phyloP scores from a whole-genome alignment of 257 asterid species.

The Salvia hispanica region DNA sequence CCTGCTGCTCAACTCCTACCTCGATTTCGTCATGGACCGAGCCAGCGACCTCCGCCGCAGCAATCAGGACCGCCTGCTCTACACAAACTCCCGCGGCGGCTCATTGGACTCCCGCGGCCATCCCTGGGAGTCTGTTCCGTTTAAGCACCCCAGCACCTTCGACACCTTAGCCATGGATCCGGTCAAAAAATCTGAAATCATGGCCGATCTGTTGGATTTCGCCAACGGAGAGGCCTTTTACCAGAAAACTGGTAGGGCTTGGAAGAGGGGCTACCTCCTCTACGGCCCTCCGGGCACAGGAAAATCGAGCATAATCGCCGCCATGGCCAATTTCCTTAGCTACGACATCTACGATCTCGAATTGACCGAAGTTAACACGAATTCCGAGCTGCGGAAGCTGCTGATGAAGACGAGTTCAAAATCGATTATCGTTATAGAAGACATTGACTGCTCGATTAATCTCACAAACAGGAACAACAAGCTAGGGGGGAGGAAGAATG shows the following conservation, averaged over 20 bases:
- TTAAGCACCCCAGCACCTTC: conserved; percentile 64
- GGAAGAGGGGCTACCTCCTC: conserved; percentile 59
- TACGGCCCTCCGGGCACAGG: conserved; percentile 67
- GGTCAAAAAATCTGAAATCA: conserved; percentile 38
- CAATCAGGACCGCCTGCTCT: conserved; percentile 56
- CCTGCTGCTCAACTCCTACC: conserved; percentile 46
- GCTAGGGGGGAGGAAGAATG: conserved; percentile 21
- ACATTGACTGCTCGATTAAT: conserved; percentile 55
- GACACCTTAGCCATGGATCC: conserved; percentile 61
- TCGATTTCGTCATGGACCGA: conserved; percentile 47
- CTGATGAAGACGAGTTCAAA: conserved; percentile 60
- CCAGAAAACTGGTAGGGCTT: conserved; percentile 61
- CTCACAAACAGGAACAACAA: conserved; percentile 41
- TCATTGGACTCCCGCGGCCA: conserved; percentile 58
- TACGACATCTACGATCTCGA: conserved; percentile 60
- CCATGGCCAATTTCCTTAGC: conserved; percentile 60
- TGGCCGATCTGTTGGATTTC: conserved; percentile 52
- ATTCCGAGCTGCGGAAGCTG: conserved; percentile 54
- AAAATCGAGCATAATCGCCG: conserved; percentile 66
- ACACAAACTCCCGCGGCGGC: conserved; percentile 62
- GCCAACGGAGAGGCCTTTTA: conserved; percentile 54
- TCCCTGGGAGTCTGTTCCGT: conserved; percentile 65
- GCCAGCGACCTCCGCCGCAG: conserved; percentile 52
- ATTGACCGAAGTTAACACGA: conserved; percentile 53
- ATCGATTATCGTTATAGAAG: conserved; percentile 61